Base-by-base conservation (phyloP, 306 rosid species). In the Cucurbita pepo region DNA sequence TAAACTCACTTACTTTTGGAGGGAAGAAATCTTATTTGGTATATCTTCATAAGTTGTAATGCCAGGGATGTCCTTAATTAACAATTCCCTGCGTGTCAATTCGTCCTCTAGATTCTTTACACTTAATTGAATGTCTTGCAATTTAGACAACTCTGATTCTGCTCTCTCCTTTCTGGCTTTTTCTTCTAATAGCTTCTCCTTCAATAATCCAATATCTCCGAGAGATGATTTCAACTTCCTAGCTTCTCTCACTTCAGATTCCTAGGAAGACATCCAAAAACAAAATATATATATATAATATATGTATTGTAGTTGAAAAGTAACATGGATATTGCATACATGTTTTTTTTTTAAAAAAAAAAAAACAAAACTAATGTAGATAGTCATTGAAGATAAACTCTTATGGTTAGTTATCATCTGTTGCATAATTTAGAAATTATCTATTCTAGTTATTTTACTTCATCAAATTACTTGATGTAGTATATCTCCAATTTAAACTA, bases 201-300 rank as follows among this genome's bases (percentile, higher is more conserved):
- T 87, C 82, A 94, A 82, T 77, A 94, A 81, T 69, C 81, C 93
- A 79, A 87, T 53, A 69, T 84, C 82, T 76, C 91, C 96, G 64
- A 83, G 89, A 73, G 89, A 87, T 51, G 87, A 86, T 86, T 78
- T 94, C 77, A 94, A 80, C 85, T 87, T 94, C 78, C 87, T 85
- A 50, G 98, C 97, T 87, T 86, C 97, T 84, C 86, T 90, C 73
- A 90, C 97, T 81, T 90, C 98, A 79, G 95, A 81, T 77, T 94
- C 98, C 98, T 94, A 80, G 56, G 64, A 43, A 76, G 73, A 75
- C 71, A 37, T n/a, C 79, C 77, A 81, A 56, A 59, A 73, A 56
- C 18, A 11, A 70, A 60, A 60, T 34, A 56, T 10, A 22, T 25
- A 22, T 25, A 11, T 25, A 57, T 5, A 25, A 59, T 3, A 15